A percentile compares a stretch with the other conserved stretches of the same genome.
Conservation (phyloP, 371 early-diverging fungal genomes). For the Zancudomyces culisetae region DNA sequence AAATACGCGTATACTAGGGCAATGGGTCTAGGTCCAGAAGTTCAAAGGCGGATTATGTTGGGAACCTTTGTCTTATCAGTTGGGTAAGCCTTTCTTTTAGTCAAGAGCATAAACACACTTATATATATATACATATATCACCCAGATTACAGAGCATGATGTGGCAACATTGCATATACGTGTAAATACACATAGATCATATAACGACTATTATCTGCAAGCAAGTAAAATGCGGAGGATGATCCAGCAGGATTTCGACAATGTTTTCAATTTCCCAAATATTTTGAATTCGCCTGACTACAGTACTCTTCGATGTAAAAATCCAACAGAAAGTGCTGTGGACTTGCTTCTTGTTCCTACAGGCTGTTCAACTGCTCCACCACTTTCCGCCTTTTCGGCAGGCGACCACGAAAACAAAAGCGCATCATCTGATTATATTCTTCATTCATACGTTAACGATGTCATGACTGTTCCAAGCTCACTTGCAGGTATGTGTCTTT, state of each 20-base stretch:
- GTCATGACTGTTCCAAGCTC: conserved; percentile 78
- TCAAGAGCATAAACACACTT: too few species aligned
- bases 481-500: conserved; percentile 33
- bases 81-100: too few species aligned
- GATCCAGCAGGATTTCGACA: conserved; percentile 61
- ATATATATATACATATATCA: too few species aligned
- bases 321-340: conserved; percentile 13
- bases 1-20: conserved; percentile 42
- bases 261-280: conserved; percentile 36
- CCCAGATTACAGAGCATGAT: too few species aligned
- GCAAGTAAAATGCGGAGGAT: conserved; percentile 62
- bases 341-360: conserved; percentile 57
- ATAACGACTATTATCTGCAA: conserved; percentile 43
- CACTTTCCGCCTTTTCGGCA: conserved; percentile 2
- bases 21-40: conserved; percentile 62
- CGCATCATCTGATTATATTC: background rate
- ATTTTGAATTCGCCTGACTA: conserved; percentile 7
- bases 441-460: conserved; percentile 46
- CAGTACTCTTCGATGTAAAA: background rate
- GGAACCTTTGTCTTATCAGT: conserved; percentile 71
- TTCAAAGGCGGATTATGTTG: conserved; percentile 56
- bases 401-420: conserved; percentile 3
- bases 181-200: conserved; percentile 26
- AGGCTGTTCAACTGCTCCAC: conserved; percentile 40
- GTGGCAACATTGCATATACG: too few species aligned